Evolutionary conservation across 768 basidiomycete species (phyloP), one percentile per base, ranked within the genome.

Genomic region (Tephrocybe sp.): DNA sequence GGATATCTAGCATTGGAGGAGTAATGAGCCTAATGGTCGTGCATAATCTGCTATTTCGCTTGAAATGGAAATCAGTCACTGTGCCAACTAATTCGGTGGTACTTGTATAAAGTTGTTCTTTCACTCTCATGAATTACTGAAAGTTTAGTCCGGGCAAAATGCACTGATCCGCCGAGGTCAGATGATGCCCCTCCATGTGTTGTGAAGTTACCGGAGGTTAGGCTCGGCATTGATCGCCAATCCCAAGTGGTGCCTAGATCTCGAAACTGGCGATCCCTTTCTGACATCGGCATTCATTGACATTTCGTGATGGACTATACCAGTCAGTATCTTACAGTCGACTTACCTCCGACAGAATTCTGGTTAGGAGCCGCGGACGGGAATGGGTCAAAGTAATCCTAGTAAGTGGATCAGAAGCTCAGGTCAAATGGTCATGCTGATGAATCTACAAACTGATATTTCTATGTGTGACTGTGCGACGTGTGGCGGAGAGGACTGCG

Each of bases 161-260:
- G 22, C 35, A 40, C 32, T 55, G 55, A 55, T 48, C 48, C 41
- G 52, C 54, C 57, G 55, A 52, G 30, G 49, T 53, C 55, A 57
- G 47, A 52, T 54, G 55, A 60, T 52, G 21, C 28, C 11, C 24
- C 25, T 47, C 49, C 44, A 53, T 57, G 41, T 52, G 52, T 50
- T 52, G 48, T 41, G 37, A 53, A 48, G 50, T 53, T 47, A 52
- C 47, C 55, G 52, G 52, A 56, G 44, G 41, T 34, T 49, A 36
- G 41, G 47, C 26, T 51, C 46, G 39, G 49, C 37, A 28, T 37
- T 38, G 55, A 57, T 59, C 51, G 53, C 51, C 39, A 55, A 57
- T 55, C 51, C 41, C 28, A 5, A 30, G 24, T 40, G 19, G 56
- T 60, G 26, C 56, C 56, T 57, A 49, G 54, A 55, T 58, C 49